Percentiles rank a stretch among this genome's conserved stretches.
phyloP scores from a whole-genome alignment of 1,284 basidiomycete genomes.

The Grifola frondosa region DNA sequence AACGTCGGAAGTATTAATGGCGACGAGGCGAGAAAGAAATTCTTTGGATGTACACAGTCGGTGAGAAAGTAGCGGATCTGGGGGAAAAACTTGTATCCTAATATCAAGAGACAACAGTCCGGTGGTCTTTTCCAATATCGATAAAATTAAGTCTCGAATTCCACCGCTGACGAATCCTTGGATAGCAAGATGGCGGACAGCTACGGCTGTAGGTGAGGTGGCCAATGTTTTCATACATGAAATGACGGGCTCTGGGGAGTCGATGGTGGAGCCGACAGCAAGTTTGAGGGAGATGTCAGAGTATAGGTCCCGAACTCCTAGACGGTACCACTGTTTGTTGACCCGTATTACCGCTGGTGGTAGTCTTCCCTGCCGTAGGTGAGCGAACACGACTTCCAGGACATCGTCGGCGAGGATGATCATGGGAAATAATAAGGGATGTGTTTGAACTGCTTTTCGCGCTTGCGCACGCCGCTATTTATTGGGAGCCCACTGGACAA shows the following conservation, averaged over 20 bases:
- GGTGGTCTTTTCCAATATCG: slow-evolving; percentile 13
- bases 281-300: slow-evolving; percentile 14
- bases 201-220: slow-evolving; percentile 11
- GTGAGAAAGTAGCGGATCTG: slow-evolving; percentile 1
- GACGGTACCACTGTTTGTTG: slow-evolving; percentile 17
- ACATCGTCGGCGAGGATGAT: slow-evolving; percentile 20
- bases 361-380: slow-evolving; percentile 7
- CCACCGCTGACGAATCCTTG: slow-evolving; percentile 11
- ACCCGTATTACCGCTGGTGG: slow-evolving; percentile 18
- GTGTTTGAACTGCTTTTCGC: too few species aligned
- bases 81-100: not conserved
- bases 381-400: slow-evolving; percentile 17
- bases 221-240: slow-evolving; percentile 18
- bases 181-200: slow-evolving; percentile 20
- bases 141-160: slow-evolving; percentile 13
- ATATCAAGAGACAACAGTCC: slow-evolving; percentile 20
- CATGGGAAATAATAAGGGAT: slow-evolving; percentile 7
- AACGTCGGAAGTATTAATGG: slow-evolving; percentile 10
- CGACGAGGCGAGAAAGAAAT: slow-evolving; percentile 16
- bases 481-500: too few species aligned
- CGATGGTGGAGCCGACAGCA: slow-evolving; percentile 5
- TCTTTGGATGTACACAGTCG: slow-evolving; percentile 6
- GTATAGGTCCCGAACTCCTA: slow-evolving; percentile 21
- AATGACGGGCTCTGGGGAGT: slow-evolving; percentile 9
- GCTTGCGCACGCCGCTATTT: too few species aligned